Base-by-base conservation (phyloP, 2,329 filamentous ascomycete species). In the Cytospora mali region DNA sequence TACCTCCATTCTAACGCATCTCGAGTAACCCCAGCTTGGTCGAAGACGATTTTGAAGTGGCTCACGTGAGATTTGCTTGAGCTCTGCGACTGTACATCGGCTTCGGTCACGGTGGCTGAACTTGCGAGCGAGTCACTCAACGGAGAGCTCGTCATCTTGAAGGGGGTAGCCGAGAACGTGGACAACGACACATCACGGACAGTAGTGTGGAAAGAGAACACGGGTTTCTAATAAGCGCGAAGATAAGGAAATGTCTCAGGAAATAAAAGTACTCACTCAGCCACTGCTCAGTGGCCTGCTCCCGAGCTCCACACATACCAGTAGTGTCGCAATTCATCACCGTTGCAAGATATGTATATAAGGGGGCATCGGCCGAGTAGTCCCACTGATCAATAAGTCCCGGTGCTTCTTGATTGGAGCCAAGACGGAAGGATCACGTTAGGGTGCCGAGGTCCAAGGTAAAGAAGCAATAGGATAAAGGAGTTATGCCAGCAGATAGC, bases 1-100 rank as follows among this genome's bases (percentile, higher is more conserved):
- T 89, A 90, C 3, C 75, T 72, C 72, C 84, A 78, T 56, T 82
- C 76, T 52, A 87, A 74, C 10, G 88, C 82, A 58, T 82, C 80
- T 53, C 81, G 77, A 0, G 82, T 87, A 56, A 90, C 75, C 51
- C 82, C 82, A 28, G 81, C 80, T 59, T 85, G 86, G 70, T 88
- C 81, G 55, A 82, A 72, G 62, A 90, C 77, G 60, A 86, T 74
- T 55, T 77, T 75, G 73, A 80, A 84, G 73, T 85, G 81, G 16
- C 76, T 74, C 50, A 77, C 69, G 18, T n/a, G 42, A 4, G 62
- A 55, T 61, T 65, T 62, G 27, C 71, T 67, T 27, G 69, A 69
- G 18, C 61, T 61, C 55, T 77, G 70, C 10, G 79, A 74, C 70
- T 84, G 81, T 60, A 79, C 65, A 64, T 82, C 80, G 23, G 68